phyloP scores from a whole-genome alignment of 1,284 basidiomycete genomes.

The Mycena sp. region DNA sequence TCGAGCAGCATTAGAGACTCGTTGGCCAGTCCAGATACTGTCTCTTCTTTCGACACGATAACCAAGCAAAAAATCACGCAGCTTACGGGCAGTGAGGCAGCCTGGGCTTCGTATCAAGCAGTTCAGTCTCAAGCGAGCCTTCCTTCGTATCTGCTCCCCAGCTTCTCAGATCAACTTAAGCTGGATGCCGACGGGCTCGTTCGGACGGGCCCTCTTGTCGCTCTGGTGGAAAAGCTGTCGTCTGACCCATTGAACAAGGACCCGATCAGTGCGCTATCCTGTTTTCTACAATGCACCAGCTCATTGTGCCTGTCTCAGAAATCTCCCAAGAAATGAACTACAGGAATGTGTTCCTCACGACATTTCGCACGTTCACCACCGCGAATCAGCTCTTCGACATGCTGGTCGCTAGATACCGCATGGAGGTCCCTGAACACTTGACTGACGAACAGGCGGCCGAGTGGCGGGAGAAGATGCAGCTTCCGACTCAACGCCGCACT shows the following conservation, averaged over 20 bases:
- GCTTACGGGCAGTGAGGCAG: constrained; percentile 56
- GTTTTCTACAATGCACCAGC: constrained; percentile 31
- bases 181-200: constrained; percentile 66
- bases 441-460: constrained; percentile 61
- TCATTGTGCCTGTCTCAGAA: constrained; percentile 42
- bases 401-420: constrained; percentile 70
- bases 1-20: constrained; percentile 46
- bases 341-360: constrained; percentile 77
- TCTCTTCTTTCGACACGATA: no score
- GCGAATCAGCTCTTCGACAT: constrained; percentile 74
- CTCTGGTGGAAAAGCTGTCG: constrained; percentile 76
- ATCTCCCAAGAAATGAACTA: constrained; percentile 59
- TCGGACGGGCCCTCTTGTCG: constrained; percentile 71
- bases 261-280: constrained; percentile 52
- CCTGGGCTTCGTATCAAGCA: constrained; percentile 47
- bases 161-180: constrained; percentile 67
- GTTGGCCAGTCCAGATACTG: constrained; percentile 44
- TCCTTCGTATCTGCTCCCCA: constrained; percentile 75
- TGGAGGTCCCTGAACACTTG: constrained; percentile 62
- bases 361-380: constrained; percentile 81
- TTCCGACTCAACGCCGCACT: constrained; percentile 64
- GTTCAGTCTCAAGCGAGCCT: constrained; percentile 47
- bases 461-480: constrained; percentile 72
- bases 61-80: constrained; percentile 48
- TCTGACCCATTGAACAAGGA: constrained; percentile 55